These are phyloP conservation scores for Bacidia gigantensis DNA, from an alignment of 495 filamentous ascomycete species.

Conservation along the genomic window DNA sequence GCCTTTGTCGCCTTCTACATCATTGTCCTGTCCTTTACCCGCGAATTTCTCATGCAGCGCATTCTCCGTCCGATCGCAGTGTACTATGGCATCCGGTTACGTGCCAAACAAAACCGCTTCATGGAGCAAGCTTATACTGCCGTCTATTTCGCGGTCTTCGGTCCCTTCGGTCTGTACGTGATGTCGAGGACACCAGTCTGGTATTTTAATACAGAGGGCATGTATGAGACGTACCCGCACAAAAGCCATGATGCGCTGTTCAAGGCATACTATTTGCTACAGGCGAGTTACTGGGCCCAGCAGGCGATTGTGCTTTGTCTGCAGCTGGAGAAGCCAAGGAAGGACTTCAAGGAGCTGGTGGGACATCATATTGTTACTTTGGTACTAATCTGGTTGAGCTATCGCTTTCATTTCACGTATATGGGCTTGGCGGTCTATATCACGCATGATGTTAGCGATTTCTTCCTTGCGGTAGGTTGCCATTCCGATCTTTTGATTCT, in stretches of 20 bases:
- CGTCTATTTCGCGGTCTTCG: slow-evolving; percentile 80
- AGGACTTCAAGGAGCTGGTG: slow-evolving; percentile 93
- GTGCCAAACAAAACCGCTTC: slow-evolving; percentile 77
- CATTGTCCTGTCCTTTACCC: slow-evolving; percentile 78
- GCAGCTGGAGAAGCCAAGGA: slow-evolving; percentile 85
- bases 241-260: slow-evolving; percentile 69
- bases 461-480: slow-evolving; percentile 80
- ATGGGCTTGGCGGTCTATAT: slow-evolving; percentile 97
- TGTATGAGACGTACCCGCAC: slow-evolving; percentile 90
- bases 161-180: slow-evolving; percentile 79
- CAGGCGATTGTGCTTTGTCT: slow-evolving; percentile 82
- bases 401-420: slow-evolving; percentile 96
- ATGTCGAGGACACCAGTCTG: slow-evolving; percentile 87
- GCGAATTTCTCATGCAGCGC: slow-evolving; percentile 94
- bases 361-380: slow-evolving; percentile 88
- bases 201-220: slow-evolving; percentile 88
- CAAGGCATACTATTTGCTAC: slow-evolving; percentile 94
- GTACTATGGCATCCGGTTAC: slow-evolving; percentile 52
- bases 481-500: not conserved
- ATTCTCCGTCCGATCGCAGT: slow-evolving; percentile 67
- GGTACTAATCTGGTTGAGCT: slow-evolving; percentile 75
- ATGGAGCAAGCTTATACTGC: slow-evolving; percentile 98
- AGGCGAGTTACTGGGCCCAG: slow-evolving; percentile 93
- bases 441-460: slow-evolving; percentile 90
- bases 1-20: slow-evolving; percentile 85